A percentile compares a stretch with the other conserved stretches of the same genome.
phyloP scores from a whole-genome alignment of 768 basidiomycete genomes.

The Boletus vinaceobasis region DNA sequence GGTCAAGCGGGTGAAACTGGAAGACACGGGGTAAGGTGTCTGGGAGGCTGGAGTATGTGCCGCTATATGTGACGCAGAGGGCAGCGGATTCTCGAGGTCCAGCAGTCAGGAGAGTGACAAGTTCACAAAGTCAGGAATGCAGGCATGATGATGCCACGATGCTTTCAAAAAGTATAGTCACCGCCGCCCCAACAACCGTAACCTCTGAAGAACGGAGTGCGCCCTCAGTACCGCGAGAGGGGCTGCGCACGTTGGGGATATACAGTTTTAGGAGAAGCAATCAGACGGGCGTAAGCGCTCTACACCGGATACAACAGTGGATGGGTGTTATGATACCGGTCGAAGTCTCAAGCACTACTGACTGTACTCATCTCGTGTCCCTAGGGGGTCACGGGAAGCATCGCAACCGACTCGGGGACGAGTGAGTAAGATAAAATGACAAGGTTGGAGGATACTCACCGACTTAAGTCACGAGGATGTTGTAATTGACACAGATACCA shows the following conservation, averaged over 20 bases:
- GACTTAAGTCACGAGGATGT: background rate
- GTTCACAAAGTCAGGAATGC: background rate
- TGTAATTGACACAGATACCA: background rate
- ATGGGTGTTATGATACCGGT: background rate
- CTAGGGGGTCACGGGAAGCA: background rate
- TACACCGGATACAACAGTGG: conserved; percentile 3
- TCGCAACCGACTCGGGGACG: background rate
- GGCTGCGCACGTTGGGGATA: background rate
- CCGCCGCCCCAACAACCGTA: background rate
- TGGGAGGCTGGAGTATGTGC: background rate
- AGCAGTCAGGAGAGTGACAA: conserved; percentile 1
- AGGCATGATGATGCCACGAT: background rate
- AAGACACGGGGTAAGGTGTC: background rate
- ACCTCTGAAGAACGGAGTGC: background rate
- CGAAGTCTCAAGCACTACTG: background rate
- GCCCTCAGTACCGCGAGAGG: background rate
- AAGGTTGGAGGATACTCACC: conserved; percentile 6
- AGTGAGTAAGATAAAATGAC: conserved; percentile 2
- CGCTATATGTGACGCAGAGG: background rate
- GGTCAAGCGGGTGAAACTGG: background rate
- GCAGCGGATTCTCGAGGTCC: background rate
- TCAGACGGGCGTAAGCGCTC: background rate
- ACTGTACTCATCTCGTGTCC: background rate
- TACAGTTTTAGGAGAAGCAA: background rate
- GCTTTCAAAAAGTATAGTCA: background rate